Evolutionary conservation across 352 stramenopile species (phyloP).

Genomic region (Globisporangium takayamanum): DNA sequence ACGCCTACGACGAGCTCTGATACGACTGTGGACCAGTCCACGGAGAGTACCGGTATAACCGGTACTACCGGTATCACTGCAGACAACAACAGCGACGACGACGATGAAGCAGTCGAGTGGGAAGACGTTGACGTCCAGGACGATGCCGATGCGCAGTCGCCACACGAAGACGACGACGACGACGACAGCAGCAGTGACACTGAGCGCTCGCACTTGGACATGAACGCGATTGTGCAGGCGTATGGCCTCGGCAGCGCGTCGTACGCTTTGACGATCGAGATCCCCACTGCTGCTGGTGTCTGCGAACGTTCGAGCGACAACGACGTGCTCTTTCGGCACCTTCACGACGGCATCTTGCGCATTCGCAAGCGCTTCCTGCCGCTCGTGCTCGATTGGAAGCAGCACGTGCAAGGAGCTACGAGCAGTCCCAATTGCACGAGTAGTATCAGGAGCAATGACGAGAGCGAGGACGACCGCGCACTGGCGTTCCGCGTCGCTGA

Average conservation of each 20-base stretch:
- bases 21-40: constrained; percentile 19
- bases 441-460: neutral
- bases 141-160: constrained; percentile 11
- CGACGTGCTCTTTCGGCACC: constrained; percentile 46
- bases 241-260: constrained; percentile 73
- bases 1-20: neutral
- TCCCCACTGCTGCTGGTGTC: constrained; percentile 33
- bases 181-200: constrained; percentile 5
- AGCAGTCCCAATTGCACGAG: too few relatives aligned
- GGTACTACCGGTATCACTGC: neutral
- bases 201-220: constrained; percentile 36
- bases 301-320: constrained; percentile 64
- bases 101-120: constrained; percentile 7
- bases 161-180: constrained; percentile 9
- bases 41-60: too few relatives aligned
- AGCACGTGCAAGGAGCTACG: neutral
- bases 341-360: constrained; percentile 45
- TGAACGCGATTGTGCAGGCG: constrained; percentile 70
- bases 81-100: constrained; percentile 8
- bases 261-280: constrained; percentile 66
- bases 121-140: constrained; percentile 10
- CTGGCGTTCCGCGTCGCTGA: constrained; percentile 22
- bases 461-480: constrained; percentile 10
- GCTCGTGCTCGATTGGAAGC: constrained; percentile 46
- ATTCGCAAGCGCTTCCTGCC: constrained; percentile 74